Evolutionary conservation across 129 eudicot genomes (phyloP).

Genomic region (Flaveria robusta): DNA sequence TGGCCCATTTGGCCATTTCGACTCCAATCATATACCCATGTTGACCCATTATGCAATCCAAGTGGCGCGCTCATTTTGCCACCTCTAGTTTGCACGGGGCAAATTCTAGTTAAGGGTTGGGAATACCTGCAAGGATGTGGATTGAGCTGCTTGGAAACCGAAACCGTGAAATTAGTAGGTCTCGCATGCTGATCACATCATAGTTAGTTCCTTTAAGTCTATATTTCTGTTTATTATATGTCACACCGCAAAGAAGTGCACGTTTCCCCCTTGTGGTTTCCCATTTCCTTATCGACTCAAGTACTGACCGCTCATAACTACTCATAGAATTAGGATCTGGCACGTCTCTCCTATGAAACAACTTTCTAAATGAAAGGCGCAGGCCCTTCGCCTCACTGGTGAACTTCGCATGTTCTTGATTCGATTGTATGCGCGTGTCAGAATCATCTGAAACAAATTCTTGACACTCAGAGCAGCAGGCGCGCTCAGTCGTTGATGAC

Average conservation of each 20-base stretch:
- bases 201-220: constrained; percentile 60
- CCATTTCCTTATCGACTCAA: constrained; percentile 39
- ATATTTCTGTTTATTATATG: constrained; percentile 54
- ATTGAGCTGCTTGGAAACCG: constrained; percentile 53
- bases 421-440: background rate
- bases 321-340: constrained; percentile 6
- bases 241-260: constrained; percentile 79
- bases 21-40: background rate
- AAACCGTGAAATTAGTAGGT: constrained; percentile 44
- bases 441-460: constrained; percentile 19
- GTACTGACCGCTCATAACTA: background rate
- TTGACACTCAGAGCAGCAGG: constrained; percentile 40
- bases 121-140: constrained; percentile 60
- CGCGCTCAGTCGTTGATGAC: constrained; percentile 19
- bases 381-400: constrained; percentile 32
- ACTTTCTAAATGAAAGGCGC: constrained; percentile 4
- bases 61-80: background rate
- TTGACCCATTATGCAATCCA: background rate
- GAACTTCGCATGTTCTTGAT: constrained; percentile 7
- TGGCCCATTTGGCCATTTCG: background rate
- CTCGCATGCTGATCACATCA: constrained; percentile 57
- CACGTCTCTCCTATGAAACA: background rate
- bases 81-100: background rate
- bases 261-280: constrained; percentile 51
- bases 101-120: background rate